phyloP scores from a whole-genome alignment of 495 filamentous ascomycete species.

The Xylaria bambusicola region DNA sequence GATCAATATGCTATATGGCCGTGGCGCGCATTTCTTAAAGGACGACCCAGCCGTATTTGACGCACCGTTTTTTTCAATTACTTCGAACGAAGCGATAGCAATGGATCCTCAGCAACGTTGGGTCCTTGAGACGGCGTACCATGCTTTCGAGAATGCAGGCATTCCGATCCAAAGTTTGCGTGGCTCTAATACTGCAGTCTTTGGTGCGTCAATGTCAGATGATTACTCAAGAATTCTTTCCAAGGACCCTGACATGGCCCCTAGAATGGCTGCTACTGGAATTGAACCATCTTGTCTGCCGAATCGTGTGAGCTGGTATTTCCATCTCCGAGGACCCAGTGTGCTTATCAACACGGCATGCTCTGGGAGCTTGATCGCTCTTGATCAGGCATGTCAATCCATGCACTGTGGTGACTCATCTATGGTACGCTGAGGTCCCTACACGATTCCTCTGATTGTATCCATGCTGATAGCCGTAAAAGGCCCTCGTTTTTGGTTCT shows the following conservation, averaged over 20 bases:
- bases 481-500: constrained; percentile 48
- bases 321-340: constrained; percentile 42
- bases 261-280: constrained; percentile 43
- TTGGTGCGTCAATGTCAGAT: constrained; percentile 19
- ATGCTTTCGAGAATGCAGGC: constrained; percentile 53
- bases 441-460: background rate
- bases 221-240: constrained; percentile 25
- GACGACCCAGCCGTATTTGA: too few relatives aligned
- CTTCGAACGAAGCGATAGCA: constrained; percentile 46
- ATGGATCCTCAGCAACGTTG: constrained; percentile 44
- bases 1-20: too few relatives aligned
- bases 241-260: constrained; percentile 22
- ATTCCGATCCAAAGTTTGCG: constrained; percentile 18
- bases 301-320: constrained; percentile 49
- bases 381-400: constrained; percentile 65
- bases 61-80: constrained; percentile 56
- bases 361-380: constrained; percentile 48
- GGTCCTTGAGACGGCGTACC: constrained; percentile 55
- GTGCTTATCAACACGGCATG: constrained; percentile 50
- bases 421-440: too few relatives aligned
- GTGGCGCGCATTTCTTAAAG: too few relatives aligned
- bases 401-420: constrained; percentile 27
- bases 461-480: constrained; percentile 7
- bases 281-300: constrained; percentile 44
- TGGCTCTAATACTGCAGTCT: constrained; percentile 26